Evolutionary conservation across 208 protist species (phyloP), one percentile per base, ranked within the genome.

Genomic region (Leishmania turanica): DNA sequence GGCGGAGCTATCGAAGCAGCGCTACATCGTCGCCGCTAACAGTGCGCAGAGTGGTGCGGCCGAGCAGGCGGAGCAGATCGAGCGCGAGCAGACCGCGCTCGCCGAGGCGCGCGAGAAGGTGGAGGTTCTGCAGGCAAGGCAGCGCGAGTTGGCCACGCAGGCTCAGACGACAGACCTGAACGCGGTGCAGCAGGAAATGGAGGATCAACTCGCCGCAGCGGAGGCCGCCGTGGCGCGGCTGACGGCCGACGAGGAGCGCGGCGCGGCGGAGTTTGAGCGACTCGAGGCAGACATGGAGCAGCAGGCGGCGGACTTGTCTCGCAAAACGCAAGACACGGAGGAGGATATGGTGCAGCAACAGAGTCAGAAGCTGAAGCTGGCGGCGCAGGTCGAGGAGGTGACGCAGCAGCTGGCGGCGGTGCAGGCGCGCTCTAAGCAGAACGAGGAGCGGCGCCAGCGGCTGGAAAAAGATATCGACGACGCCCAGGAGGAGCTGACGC

Each of bases 381-480:
- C 65, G 37, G 73, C 74, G 31, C 89, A 90, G 77, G 27, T 92
- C 15, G 81, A 81, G 6, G 84, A 89, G 65, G 78, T 88, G 49
- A 40, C 65, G 73, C 68, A 78, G 66, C 78, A 83, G 64, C 77
- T 98, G 37, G 68, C 64, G 24, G 89, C 87, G 53, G 90, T 96
- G 60, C 84, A 91, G 78, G 73, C 84, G 73, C 87, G 87, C 9
- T 81, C 75, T 53, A 51, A 72, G 19, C 81, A 82, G 47, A 82
- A 84, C 58, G 90, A 93, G 75, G 85, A 89, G 81, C 85, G 91
- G 51, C 88, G 89, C 13, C 79, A 88, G 81, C 66, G 71, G 19
- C 80, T 98, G 51, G 93, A 98, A 69, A 89, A 84, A 42, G 92
- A 98, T 60, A 91, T 96, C 47, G 92, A 93, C 37, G 92, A 95